phyloP scores from a whole-genome alignment of 805 yeast genomes.

The Suhomyces sp. region DNA sequence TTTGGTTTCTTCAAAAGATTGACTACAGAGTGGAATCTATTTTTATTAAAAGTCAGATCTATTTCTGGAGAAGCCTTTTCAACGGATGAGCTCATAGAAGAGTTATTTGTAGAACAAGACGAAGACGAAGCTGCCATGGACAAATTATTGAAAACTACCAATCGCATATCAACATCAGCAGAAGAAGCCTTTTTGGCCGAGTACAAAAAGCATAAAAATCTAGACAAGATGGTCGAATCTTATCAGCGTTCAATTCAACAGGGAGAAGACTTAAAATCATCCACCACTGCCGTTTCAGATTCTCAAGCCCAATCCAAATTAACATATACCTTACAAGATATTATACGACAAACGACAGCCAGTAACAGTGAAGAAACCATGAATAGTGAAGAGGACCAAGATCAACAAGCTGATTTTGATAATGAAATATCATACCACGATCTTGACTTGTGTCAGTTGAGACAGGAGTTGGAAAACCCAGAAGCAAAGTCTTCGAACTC shows the following conservation, averaged over 20 bases:
- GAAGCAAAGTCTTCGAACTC: background rate
- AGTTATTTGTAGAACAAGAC: constrained; percentile 45
- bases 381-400: constrained; percentile 10
- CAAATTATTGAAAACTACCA: constrained; percentile 10
- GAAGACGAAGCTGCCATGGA: constrained; percentile 28
- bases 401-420: constrained; percentile 7
- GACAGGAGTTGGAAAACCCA: constrained; percentile 27
- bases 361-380: constrained; percentile 8
- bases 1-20: constrained; percentile 36
- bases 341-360: constrained; percentile 20
- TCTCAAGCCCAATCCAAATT: background rate
- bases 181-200: constrained; percentile 34
- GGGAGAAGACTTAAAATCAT: constrained; percentile 10
- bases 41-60: constrained; percentile 30
- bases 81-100: constrained; percentile 49
- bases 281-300: constrained; percentile 12
- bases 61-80: constrained; percentile 49
- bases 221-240: constrained; percentile 30
- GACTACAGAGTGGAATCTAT: constrained; percentile 37
- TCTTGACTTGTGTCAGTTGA: constrained; percentile 24
- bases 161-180: constrained; percentile 20
- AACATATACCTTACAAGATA: constrained; percentile 16
- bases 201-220: constrained; percentile 27
- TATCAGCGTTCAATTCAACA: constrained; percentile 16
- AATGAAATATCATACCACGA: constrained; percentile 19